A percentile compares a stretch with the other conserved stretches of the same genome.
Evolutionary conservation across 2,329 filamentous ascomycete genomes (phyloP).

Genomic region (Rasamsonia emersonii): DNA sequence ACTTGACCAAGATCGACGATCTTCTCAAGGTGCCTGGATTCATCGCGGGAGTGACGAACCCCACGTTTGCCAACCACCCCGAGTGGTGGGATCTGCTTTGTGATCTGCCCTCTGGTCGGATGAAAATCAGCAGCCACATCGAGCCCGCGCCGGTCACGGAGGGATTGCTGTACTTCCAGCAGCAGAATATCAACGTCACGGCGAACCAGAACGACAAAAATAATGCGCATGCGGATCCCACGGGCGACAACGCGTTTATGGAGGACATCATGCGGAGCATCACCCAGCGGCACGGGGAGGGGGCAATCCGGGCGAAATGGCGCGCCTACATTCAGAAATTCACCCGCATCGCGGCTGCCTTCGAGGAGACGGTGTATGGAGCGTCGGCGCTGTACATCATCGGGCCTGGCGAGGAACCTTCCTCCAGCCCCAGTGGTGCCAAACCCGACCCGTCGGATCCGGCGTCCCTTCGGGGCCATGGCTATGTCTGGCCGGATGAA

Average conservation of each 20-base stretch:
- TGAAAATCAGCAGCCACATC: conserved; percentile 88
- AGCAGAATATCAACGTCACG: conserved; percentile 43
- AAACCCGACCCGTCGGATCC: conserved; percentile 30
- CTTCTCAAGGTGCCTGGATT: conserved; percentile 93
- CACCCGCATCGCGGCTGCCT: conserved; percentile 81
- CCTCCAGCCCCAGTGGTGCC: conserved; percentile 37
- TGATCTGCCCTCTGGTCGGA: conserved; percentile 80
- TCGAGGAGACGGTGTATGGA: conserved; percentile 92
- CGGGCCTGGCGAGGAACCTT: conserved; percentile 58
- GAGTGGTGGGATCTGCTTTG: conserved; percentile 99
- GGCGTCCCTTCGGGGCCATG: conserved; percentile 65
- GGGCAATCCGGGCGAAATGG: conserved; percentile 85
- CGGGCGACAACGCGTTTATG: conserved; percentile 85
- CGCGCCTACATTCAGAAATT: conserved; percentile 92
- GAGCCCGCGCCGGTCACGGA: conserved; percentile 75
- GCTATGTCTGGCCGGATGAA: conserved; percentile 91
- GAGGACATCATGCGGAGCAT: conserved; percentile 76
- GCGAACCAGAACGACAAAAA: conserved; percentile 15
- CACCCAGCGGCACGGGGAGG: conserved; percentile 75
- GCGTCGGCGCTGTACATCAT: conserved; percentile 76
- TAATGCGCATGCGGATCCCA: conserved; percentile 51
- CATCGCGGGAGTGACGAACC: conserved; percentile 95
- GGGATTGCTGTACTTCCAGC: conserved; percentile 77
- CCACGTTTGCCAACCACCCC: conserved; percentile 85
- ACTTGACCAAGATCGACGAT: conserved; percentile 95